Evolutionary conservation across 805 yeast genomes (phyloP).

Genomic region (Candida tibetensis): DNA sequence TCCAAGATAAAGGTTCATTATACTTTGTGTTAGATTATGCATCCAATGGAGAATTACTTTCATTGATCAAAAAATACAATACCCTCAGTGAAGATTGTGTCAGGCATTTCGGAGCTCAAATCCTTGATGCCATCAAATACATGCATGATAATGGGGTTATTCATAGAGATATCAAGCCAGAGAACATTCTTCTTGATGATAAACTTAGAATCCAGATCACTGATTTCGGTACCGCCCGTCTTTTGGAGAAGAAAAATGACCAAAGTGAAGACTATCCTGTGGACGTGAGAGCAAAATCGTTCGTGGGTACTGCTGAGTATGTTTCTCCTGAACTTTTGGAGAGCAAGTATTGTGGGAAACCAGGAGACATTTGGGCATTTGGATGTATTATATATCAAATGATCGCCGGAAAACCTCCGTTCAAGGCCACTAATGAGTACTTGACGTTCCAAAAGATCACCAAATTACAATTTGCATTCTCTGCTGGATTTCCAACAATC

Average conservation of each 20-base stretch:
- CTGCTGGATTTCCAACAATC: conserved; percentile 54
- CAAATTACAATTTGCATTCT: conserved; percentile 75
- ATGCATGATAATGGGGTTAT: conserved; percentile 75
- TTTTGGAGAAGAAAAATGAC: conserved; percentile 52
- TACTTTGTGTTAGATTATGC: conserved; percentile 80
- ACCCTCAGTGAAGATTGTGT: conserved; percentile 68
- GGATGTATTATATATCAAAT: conserved; percentile 60
- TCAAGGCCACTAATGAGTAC: conserved; percentile 80
- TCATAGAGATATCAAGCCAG: conserved; percentile 83
- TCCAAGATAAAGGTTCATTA: conserved; percentile 71
- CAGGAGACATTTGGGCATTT: conserved; percentile 61
- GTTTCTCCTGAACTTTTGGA: conserved; percentile 79
- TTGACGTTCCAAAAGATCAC: conserved; percentile 78
- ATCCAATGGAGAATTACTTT: conserved; percentile 70
- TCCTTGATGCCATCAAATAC: conserved; percentile 67
- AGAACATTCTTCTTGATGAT: conserved; percentile 65
- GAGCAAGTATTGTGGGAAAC: conserved; percentile 63
- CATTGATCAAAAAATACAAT: conserved; percentile 66
- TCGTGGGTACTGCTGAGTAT: conserved; percentile 84
- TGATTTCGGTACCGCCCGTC: conserved; percentile 82
- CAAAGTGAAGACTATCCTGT: conserved; percentile 56
- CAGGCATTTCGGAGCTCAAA: conserved; percentile 67
- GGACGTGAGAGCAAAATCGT: conserved; percentile 70
- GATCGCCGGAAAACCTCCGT: conserved; percentile 73
- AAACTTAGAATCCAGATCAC: conserved; percentile 66